These are phyloP conservation scores for Termitomyces sp. DNA, from an alignment of 768 basidiomycete genomes.

Conservation along the genomic window DNA sequence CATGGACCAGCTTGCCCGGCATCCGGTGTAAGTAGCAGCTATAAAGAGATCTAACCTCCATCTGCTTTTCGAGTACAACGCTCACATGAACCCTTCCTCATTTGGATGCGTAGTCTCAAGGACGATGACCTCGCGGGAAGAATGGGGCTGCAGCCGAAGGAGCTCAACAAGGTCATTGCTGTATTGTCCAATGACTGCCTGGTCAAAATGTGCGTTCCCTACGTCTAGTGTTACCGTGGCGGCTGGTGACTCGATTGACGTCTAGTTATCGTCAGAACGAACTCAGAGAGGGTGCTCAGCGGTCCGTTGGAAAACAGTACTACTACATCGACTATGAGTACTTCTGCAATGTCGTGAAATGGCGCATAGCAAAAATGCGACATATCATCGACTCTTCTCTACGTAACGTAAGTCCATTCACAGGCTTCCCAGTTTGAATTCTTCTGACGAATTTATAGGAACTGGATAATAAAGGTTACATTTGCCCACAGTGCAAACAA, in stretches of 20 bases:
- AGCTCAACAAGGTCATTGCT: constrained; percentile 87
- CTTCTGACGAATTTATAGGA: constrained; percentile 52
- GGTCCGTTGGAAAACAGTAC: constrained; percentile 87
- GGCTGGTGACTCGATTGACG: background rate
- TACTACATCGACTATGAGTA: constrained; percentile 96
- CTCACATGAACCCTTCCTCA: constrained; percentile 23
- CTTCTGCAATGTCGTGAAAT: constrained; percentile 97
- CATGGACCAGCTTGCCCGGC: constrained; percentile 89
- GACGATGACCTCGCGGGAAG: constrained; percentile 92
- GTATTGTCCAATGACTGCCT: constrained; percentile 76
- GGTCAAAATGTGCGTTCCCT: constrained; percentile 65
- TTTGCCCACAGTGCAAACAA: constrained; percentile 85
- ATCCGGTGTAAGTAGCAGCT: constrained; percentile 85
- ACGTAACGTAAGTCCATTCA: constrained; percentile 64
- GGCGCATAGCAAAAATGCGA: constrained; percentile 93
- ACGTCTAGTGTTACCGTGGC: too few species aligned
- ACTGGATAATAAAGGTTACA: constrained; percentile 96
- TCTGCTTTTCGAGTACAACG: constrained; percentile 17
- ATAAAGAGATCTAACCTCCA: constrained; percentile 19
- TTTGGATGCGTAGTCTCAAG: constrained; percentile 63
- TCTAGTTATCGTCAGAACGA: constrained; percentile 86
- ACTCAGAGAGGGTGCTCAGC: constrained; percentile 84
- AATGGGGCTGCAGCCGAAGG: constrained; percentile 87
- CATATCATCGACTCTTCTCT: constrained; percentile 85
- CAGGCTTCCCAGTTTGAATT: background rate